phyloP scores from a whole-genome alignment of 177 flowering plant species.

The Vitis hybrid region DNA sequence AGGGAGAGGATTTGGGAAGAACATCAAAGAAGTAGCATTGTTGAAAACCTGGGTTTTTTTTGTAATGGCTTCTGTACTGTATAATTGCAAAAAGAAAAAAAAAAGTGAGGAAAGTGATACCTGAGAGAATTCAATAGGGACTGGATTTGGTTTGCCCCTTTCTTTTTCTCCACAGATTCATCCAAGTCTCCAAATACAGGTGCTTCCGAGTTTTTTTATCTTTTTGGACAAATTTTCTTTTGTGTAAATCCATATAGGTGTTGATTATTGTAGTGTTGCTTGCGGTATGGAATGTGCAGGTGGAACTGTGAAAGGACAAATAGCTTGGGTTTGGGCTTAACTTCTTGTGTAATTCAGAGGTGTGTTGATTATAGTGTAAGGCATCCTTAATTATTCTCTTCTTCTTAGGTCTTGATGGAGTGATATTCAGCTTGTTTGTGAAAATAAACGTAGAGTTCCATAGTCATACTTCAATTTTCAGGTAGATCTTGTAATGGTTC shows the following conservation, averaged over 20 bases:
- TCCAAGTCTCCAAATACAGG: conserved; percentile 28
- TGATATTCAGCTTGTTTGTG: conserved; percentile 32
- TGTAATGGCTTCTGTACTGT: conserved; percentile 31
- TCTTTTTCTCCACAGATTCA: conserved; percentile 18
- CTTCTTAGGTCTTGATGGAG: conserved; percentile 28
- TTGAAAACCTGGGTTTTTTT: conserved; percentile 23
- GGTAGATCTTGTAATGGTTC: conserved; percentile 2
- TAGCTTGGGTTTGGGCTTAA: conserved; percentile 28
- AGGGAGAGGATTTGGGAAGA: conserved; percentile 7
- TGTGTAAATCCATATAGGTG: neutral
- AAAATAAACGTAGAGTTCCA: conserved; percentile 20
- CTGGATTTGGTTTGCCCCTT: conserved; percentile 30
- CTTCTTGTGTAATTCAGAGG: conserved; percentile 29
- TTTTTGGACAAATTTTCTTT: neutral
- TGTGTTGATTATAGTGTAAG: conserved; percentile 37
- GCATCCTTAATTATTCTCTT: conserved; percentile 24
- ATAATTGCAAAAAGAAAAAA: conserved; percentile 17
- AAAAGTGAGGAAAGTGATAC: conserved; percentile 8
- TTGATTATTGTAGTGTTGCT: conserved; percentile 5
- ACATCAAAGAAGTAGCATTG: conserved; percentile 19
- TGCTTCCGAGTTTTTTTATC: conserved; percentile 10
- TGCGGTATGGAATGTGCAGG: conserved; percentile 31
- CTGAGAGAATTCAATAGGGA: conserved; percentile 20
- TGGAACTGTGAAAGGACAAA: conserved; percentile 26
- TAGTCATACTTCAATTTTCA: conserved; percentile 19